Base-by-base conservation (phyloP, 2,329 filamentous ascomycete genomes). In the Venturia carpophila region DNA sequence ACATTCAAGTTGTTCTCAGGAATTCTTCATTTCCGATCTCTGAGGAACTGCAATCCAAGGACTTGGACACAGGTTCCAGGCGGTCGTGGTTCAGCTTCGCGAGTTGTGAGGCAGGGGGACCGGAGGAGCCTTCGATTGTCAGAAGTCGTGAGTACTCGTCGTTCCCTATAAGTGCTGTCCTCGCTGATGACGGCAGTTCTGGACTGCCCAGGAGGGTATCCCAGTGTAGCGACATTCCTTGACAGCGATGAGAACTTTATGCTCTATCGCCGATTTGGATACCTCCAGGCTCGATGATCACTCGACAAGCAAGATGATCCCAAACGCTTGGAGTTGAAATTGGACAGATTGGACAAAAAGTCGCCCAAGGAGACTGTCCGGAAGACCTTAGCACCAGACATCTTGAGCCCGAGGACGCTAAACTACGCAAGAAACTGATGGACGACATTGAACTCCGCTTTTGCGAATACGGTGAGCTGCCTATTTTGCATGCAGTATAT, bases 181-280 rank as follows among this genome's bases (percentile, higher is more conserved):
- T 47, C 45, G 45, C 17, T 47, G 21, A 34, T 34, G 45, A n/a
- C 2, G 10, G 39, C 15, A 41, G 39, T 41, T 41, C 39, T 10
- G 15, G 39, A 15, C 9, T 41, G 39, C n/a, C 70, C 71, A 0
- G 43, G 63, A 13, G 76, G 77, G 0, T 79, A 77, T 66, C 76
- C 78, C 0, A 69, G 68, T 30, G 66, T 79, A 0, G 75, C 76
- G 3, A 70, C 72, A 1, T 78, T 79, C 64, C 69, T 76, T 0
- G 74, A 78, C 64, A 79, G 76, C 66, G 74, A 78, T 65, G 74
- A 78, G 7, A 71, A 73, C 34, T 79, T 79, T 64, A 75, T 75
- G 69, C 65, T 79, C 2, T 79, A 76, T 66, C 72, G 77, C 5
- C 70, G 76, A 0, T 80, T 79, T 58, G 77, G 77, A 2, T 76